Percentiles rank a stretch among this genome's conserved stretches.
Evolutionary conservation across 1,139 yeast species (phyloP).

Genomic region (Kluyveromyces marxianus): DNA sequence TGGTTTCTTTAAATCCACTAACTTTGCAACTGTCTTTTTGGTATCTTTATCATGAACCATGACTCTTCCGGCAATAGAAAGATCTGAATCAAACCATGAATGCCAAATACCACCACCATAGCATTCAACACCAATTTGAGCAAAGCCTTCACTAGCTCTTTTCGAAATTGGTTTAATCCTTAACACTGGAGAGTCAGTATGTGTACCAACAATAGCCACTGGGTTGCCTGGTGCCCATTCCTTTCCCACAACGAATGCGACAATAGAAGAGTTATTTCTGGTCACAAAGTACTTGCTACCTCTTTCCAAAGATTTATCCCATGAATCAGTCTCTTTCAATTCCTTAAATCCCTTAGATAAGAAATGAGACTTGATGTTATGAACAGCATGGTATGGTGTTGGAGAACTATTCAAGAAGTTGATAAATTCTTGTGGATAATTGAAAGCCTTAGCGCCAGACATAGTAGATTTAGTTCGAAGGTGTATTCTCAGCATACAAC

Average conservation of each 20-base stretch:
- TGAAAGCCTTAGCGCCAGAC: slow-evolving; percentile 5
- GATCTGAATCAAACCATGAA: slow-evolving; percentile 83
- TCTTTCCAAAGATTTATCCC: slow-evolving; percentile 52
- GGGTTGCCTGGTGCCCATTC: slow-evolving; percentile 76
- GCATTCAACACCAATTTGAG: slow-evolving; percentile 87
- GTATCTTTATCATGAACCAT: slow-evolving; percentile 46
- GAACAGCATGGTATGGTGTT: slow-evolving; percentile 91
- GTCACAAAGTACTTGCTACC: slow-evolving; percentile 73
- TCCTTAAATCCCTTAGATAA: slow-evolving; percentile 60
- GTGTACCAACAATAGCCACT: slow-evolving; percentile 85
- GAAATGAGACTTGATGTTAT: slow-evolving; percentile 49
- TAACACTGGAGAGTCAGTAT: slow-evolving; percentile 90
- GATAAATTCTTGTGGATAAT: slow-evolving; percentile 47
- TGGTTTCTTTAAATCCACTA: slow-evolving; percentile 77
- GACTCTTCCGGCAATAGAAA: slow-evolving; percentile 88
- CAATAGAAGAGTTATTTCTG: slow-evolving; percentile 78
- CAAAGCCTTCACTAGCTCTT: slow-evolving; percentile 63
- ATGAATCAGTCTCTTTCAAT: slow-evolving; percentile 63
- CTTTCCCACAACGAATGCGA: slow-evolving; percentile 79
- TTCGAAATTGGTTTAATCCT: slow-evolving; percentile 87
- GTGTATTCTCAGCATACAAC: slow-evolving; percentile 22
- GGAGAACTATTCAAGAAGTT: slow-evolving; percentile 80
- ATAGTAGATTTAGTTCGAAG: slow-evolving; percentile 19
- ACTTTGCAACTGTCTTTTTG: slow-evolving; percentile 51
- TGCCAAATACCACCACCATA: slow-evolving; percentile 96